Percentiles rank a stretch among this genome's conserved stretches.
phyloP scores from a whole-genome alignment of 2,329 filamentous ascomycete genomes.

The Cercospora sesami region DNA sequence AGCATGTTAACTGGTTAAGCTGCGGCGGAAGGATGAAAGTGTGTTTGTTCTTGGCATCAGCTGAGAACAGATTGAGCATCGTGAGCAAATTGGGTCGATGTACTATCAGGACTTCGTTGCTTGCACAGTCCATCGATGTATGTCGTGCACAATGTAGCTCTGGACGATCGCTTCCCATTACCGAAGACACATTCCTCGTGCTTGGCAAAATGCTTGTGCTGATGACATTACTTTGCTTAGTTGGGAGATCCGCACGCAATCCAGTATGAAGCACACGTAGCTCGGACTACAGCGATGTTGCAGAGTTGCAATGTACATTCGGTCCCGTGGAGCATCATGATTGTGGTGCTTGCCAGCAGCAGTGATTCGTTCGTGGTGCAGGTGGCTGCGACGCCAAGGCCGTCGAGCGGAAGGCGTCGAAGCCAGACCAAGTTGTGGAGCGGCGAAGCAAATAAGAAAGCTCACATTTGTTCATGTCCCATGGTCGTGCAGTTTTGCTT shows the following conservation, averaged over 20 bases:
- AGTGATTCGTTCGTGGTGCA: neutral
- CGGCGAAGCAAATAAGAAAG: neutral
- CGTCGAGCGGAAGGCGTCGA: neutral
- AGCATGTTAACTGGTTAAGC: neutral
- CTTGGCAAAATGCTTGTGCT: neutral
- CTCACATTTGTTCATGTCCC: neutral
- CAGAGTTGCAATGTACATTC: neutral
- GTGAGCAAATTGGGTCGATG: neutral
- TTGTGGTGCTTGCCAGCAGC: neutral
- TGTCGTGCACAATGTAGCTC: neutral
- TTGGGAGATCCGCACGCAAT: neutral
- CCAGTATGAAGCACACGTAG: neutral
- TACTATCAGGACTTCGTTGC: neutral
- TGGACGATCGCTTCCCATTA: neutral
- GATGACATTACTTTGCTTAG: neutral
- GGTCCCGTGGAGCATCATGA: neutral
- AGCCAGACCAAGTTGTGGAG: neutral
- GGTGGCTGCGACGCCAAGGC: neutral
- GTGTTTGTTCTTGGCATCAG: neutral
- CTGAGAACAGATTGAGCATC: neutral
- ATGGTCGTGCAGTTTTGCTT: neutral
- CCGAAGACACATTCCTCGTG: neutral
- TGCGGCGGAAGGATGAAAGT: neutral
- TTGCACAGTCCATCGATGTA: neutral
- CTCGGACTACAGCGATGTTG: neutral